A percentile compares a stretch with the other conserved stretches of the same genome.
Conservation (phyloP, 2,329 filamentous ascomycete genomes). For the Neocucurbitaria cava region DNA sequence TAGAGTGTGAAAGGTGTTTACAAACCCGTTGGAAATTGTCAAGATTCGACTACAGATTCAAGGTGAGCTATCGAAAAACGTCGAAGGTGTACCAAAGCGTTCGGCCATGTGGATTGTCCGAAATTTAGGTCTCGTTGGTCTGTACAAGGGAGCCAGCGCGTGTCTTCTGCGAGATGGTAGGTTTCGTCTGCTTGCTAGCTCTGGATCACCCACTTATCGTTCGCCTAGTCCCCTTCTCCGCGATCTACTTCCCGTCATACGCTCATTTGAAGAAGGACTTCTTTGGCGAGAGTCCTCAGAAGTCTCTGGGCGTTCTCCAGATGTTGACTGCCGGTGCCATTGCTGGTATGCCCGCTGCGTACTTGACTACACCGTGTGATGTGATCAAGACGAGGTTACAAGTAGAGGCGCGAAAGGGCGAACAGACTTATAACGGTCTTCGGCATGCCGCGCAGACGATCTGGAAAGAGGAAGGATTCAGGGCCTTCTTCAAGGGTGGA, state of each 20-base stretch:
- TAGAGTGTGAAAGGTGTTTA: slow-evolving; percentile 73
- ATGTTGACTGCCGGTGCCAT: slow-evolving; percentile 95
- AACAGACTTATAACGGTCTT: slow-evolving; percentile 84
- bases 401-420: slow-evolving; percentile 95
- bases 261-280: slow-evolving; percentile 91
- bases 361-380: slow-evolving; percentile 95
- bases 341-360: slow-evolving; percentile 64
- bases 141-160: slow-evolving; percentile 96
- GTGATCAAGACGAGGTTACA: slow-evolving; percentile 99
- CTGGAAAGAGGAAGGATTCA: slow-evolving; percentile 89
- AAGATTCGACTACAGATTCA: slow-evolving; percentile 98
- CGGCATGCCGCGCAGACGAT: slow-evolving; percentile 86
- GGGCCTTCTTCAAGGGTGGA: slow-evolving; percentile 97
- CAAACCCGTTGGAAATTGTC: slow-evolving; percentile 97
- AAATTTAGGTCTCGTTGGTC: slow-evolving; percentile 89
- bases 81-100: slow-evolving; percentile 81
- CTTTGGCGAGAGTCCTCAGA: slow-evolving; percentile 86
- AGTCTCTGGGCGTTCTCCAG: slow-evolving; percentile 89
- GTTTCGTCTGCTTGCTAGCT: slow-evolving; percentile 5
- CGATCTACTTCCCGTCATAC: slow-evolving; percentile 98
- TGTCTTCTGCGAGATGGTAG: slow-evolving; percentile 83
- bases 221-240: slow-evolving; percentile 82
- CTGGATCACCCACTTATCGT: slow-evolving; percentile 15
- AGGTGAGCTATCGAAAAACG: slow-evolving; percentile 89
- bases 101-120: slow-evolving; percentile 98